Conservation (phyloP, 805 yeast genomes). For the Sungouiozyma intestinalis region DNA sequence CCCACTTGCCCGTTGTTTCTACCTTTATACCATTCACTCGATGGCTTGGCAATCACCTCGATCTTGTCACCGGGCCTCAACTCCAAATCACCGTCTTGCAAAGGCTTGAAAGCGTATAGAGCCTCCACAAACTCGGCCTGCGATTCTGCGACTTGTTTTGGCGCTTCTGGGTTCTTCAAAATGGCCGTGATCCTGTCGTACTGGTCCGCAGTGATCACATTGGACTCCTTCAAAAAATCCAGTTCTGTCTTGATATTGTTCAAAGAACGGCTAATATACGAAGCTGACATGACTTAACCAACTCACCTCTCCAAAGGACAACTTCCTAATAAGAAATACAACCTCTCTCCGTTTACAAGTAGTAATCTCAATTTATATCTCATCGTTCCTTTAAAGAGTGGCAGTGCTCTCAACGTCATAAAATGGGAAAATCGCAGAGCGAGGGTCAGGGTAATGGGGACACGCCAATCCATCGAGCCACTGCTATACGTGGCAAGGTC, state of each 20-base stretch:
- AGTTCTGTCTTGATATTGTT: constrained; percentile 68
- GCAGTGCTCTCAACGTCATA: no score
- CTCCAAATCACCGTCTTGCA: constrained; percentile 63
- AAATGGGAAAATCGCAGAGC: no score
- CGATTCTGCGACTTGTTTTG: constrained; percentile 5
- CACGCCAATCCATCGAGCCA: no score
- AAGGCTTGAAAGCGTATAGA: constrained; percentile 62
- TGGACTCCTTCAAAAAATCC: constrained; percentile 67
- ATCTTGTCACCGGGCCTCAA: constrained; percentile 60
- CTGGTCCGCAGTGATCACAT: constrained; percentile 51
- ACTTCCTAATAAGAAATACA: no score
- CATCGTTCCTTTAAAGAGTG: no score
- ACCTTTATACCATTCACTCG: constrained; percentile 92
- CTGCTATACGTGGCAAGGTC: no score
- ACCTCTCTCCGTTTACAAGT: no score
- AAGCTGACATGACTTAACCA: constrained; percentile 33
- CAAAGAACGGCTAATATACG: constrained; percentile 67
- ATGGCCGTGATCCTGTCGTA: constrained; percentile 36
- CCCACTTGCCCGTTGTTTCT: constrained; percentile 49
- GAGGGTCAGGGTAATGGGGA: no score
- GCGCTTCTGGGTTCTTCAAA: constrained; percentile 43
- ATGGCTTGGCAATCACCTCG: constrained; percentile 58
- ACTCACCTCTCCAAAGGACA: not conserved
- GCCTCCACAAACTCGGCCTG: constrained; percentile 46
- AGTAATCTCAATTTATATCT: no score